These are phyloP conservation scores for Ophiostoma himal-ulmi DNA, from an alignment of 2,329 filamentous ascomycete genomes.

Conservation along the genomic window DNA sequence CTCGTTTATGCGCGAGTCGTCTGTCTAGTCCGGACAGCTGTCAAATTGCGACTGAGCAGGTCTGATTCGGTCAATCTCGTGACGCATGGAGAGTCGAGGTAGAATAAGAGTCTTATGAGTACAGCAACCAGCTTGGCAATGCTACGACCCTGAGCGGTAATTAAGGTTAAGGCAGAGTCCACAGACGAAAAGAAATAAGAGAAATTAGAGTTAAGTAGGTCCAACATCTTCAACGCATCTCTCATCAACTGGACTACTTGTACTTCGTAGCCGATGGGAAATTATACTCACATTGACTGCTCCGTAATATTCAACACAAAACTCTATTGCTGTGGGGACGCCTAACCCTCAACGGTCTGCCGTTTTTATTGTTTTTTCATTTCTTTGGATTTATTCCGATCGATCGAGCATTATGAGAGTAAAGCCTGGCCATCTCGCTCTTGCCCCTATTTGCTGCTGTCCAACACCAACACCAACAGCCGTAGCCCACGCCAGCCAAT, in stretches of 20 bases:
- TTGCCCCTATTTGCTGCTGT: no score
- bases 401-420: no score
- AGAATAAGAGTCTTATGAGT: neutral
- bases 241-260: no score
- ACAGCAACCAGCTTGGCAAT: neutral
- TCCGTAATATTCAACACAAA: neutral
- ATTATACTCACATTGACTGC: neutral
- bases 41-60: neutral
- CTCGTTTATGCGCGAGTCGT: neutral
- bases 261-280: neutral
- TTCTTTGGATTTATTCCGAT: no score
- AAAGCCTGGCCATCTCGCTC: no score
- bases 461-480: no score
- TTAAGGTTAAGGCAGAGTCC: neutral
- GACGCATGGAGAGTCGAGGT: neutral
- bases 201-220: neutral
- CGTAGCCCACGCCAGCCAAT: neutral
- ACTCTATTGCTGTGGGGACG: constrained; percentile 6
- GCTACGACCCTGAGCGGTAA: neutral
- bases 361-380: neutral
- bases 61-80: neutral
- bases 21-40: neutral
- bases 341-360: neutral
- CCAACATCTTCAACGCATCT: neutral
- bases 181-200: neutral